Base-by-base conservation (phyloP, 345 rosid species). In the Camelina laxa region DNA sequence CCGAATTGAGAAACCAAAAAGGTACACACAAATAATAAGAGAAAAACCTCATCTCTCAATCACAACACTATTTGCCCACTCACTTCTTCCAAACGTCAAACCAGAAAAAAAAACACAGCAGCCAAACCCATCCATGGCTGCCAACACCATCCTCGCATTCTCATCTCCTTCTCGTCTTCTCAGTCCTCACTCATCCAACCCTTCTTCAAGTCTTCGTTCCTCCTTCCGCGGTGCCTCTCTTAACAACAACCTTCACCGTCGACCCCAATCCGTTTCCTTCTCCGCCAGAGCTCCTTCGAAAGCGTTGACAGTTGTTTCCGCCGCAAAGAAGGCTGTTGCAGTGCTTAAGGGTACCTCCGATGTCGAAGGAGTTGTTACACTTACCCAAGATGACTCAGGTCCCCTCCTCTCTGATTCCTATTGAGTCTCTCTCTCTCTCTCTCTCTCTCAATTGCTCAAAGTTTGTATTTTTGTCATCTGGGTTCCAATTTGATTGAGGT, bases 351-450 rank as follows among this genome's bases (percentile, higher is more conserved):
- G 99, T 9, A 80, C 44, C 53, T 91, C 98, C 61, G 60, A 61
- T 45, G 99, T 89, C 15, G 90, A 95, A 85, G 99, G 99, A 72
- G 96, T 92, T 60, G 89, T 85, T 75, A 85, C 88, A 54, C 79
- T 95, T 87, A 79, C 87, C 38, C 99, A 95, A 75, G 97, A 60
- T 19, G 56, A 20, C 6, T 4, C 24, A 70, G 97, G 98, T 91
- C 31, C 8, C 31, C 8, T 33, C 36, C 80, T 59, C 39, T n/a
- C 39, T 16, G 6, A 1, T n/a, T 56, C 57, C 39, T 36, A 2
- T 36, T 36, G 12, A 36, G 39, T 36, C 57, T 72, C 53, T 33
- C 38, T 33, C 33, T 30, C n/a, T 36, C 57, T 72, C 53, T 33
- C 38, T 33, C 36, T 33, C 38, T 30, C 21, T 22, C 73, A 44